Conservation (phyloP, 1,139 yeast genomes). For the Barnettozyma hawaiiensis region DNA sequence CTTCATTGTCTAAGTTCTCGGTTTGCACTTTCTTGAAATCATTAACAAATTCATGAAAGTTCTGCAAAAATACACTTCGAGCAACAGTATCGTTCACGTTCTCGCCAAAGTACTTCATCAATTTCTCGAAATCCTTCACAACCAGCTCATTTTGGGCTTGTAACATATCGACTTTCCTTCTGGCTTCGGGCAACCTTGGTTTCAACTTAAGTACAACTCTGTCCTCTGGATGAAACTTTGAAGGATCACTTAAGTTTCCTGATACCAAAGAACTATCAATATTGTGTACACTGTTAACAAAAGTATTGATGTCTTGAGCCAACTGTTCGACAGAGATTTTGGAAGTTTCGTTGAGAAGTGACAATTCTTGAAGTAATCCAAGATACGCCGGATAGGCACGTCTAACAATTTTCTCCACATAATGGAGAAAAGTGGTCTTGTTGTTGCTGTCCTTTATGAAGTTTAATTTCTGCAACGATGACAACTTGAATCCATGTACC, state of each 20-base stretch:
- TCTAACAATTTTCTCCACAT: constrained; percentile 76
- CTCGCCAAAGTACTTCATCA: constrained; percentile 84
- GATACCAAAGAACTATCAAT: constrained; percentile 52
- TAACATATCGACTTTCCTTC: constrained; percentile 51
- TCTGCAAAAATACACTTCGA: constrained; percentile 62
- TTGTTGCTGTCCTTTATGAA: constrained; percentile 72
- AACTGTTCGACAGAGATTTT: constrained; percentile 74
- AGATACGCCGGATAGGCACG: constrained; percentile 73
- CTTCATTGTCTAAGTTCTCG: constrained; percentile 76
- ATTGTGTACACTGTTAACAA: constrained; percentile 45
- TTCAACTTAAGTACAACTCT: constrained; percentile 49
- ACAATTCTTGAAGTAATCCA: constrained; percentile 70
- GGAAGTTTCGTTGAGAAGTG: constrained; percentile 54
- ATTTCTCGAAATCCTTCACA: constrained; percentile 45
- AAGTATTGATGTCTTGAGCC: constrained; percentile 64
- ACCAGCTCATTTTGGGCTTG: constrained; percentile 53
- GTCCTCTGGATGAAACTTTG: constrained; percentile 74
- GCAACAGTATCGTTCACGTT: constrained; percentile 56
- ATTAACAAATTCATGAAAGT: constrained; percentile 64
- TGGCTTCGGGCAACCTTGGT: constrained; percentile 52
- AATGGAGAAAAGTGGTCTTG: constrained; percentile 75
- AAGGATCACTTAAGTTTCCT: constrained; percentile 71
- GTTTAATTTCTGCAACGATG: constrained; percentile 74
- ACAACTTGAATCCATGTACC: constrained; percentile 79
- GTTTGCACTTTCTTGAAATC: constrained; percentile 73